phyloP scores from a whole-genome alignment of 2,329 filamentous ascomycete genomes.

The Xylariaceae sp. region DNA sequence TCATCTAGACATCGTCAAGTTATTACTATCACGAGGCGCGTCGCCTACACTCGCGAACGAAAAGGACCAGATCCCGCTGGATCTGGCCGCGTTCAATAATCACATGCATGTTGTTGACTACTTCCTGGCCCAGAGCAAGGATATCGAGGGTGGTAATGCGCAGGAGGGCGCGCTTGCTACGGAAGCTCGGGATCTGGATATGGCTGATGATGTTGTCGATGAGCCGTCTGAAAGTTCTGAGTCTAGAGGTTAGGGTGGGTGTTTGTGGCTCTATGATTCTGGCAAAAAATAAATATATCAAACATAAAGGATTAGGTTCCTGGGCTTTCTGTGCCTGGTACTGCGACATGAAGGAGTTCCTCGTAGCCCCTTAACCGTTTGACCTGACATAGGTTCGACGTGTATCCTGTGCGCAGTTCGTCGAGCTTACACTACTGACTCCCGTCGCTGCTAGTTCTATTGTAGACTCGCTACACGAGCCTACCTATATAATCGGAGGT shows the following conservation, averaged over 20 bases:
- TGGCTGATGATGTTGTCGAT: constrained; percentile 21
- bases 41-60: constrained; percentile 75
- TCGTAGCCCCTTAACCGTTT: too few relatives aligned
- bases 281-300: neutral
- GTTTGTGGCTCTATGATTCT: neutral
- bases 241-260: constrained; percentile 9
- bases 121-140: constrained; percentile 48
- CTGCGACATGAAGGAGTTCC: neutral
- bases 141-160: constrained; percentile 46
- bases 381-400: too few relatives aligned
- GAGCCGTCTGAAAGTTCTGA: constrained; percentile 2
- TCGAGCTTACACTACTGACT: too few relatives aligned
- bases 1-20: constrained; percentile 74
- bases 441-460: too few relatives aligned
- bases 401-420: too few relatives aligned
- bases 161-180: constrained; percentile 40
- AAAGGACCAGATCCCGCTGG: constrained; percentile 76
- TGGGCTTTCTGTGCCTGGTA: neutral
- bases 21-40: constrained; percentile 71
- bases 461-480: too few relatives aligned
- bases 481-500: too few relatives aligned
- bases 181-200: constrained; percentile 33
- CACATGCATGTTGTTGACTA: constrained; percentile 62
- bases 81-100: constrained; percentile 67
- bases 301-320: neutral